Percentiles rank a stretch among this genome's conserved stretches.
Conservation (phyloP, 768 basidiomycete genomes). For the Trametes villosa region DNA sequence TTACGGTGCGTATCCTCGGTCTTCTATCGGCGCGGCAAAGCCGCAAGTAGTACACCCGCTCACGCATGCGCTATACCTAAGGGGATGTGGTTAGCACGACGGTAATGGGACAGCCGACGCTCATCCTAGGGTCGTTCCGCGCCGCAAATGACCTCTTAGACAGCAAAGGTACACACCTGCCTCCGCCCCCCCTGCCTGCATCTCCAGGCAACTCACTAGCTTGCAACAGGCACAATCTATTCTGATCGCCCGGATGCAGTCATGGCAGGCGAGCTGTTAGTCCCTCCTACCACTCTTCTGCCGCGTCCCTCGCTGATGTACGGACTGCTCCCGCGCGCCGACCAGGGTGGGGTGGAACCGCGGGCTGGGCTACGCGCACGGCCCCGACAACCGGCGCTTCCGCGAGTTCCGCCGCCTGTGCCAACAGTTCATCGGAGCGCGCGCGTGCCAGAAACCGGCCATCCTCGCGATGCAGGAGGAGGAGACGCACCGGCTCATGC, state of each 20-base stretch:
- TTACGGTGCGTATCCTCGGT: constrained; percentile 24
- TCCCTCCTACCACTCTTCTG: neutral
- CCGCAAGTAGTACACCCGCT: no score
- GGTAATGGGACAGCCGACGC: constrained; percentile 32
- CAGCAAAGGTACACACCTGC: constrained; percentile 8
- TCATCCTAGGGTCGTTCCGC: constrained; percentile 33
- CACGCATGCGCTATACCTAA: no score
- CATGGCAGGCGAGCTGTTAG: constrained; percentile 41
- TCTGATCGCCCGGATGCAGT: constrained; percentile 37
- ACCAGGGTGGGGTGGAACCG: constrained; percentile 41
- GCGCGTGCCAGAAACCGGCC: constrained; percentile 26
- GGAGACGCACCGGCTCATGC: constrained; percentile 23
- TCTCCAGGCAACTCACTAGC: neutral
- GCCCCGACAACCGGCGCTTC: constrained; percentile 38
- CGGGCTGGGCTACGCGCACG: constrained; percentile 40
- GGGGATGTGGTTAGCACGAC: constrained; percentile 34
- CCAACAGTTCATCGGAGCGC: constrained; percentile 39
- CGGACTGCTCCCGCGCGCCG: no score
- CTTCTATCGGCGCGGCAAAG: neutral
- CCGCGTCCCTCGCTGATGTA: neutral
- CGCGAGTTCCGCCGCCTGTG: constrained; percentile 41
- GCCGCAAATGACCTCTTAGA: constrained; percentile 37
- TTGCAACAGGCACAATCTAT: constrained; percentile 34
- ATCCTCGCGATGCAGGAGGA: constrained; percentile 27
- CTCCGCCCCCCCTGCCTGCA: neutral